phyloP scores from a whole-genome alignment of 208 protist genomes.

The Trypanosoma conorhini region DNA sequence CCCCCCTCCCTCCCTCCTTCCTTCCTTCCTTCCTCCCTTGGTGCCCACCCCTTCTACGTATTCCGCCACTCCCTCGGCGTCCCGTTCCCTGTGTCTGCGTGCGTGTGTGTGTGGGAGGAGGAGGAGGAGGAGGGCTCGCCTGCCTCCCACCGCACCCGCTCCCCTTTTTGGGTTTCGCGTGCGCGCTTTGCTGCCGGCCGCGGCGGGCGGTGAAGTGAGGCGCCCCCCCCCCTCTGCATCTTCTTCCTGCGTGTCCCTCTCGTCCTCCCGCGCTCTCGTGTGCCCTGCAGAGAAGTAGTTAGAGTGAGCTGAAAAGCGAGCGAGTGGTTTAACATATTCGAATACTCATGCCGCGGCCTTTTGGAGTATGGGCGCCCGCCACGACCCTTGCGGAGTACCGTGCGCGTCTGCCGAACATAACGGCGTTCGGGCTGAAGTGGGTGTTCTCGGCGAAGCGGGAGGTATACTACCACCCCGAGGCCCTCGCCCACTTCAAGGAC shows the following conservation, averaged over 20 bases:
- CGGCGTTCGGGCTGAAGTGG: slow-evolving; percentile 53
- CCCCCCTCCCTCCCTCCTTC: no score
- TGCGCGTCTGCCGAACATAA: slow-evolving; percentile 64
- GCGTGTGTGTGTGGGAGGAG: background rate
- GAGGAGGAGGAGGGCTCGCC: no score
- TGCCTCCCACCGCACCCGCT: no score
- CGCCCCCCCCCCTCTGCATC: background rate
- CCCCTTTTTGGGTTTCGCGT: slow-evolving; percentile 8
- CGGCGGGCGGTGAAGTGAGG: no score
- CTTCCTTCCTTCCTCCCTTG: slow-evolving; percentile 1
- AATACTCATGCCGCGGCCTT: slow-evolving; percentile 78
- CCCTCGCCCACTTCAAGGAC: slow-evolving; percentile 86
- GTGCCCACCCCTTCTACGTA: background rate
- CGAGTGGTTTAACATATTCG: background rate
- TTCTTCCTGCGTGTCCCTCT: background rate
- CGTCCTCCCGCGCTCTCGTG: background rate
- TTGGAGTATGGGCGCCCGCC: slow-evolving; percentile 84
- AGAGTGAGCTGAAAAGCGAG: background rate
- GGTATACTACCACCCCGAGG: slow-evolving; percentile 82
- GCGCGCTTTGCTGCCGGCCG: background rate
- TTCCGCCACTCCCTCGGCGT: background rate
- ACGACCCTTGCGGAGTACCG: slow-evolving; percentile 86
- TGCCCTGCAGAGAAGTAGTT: slow-evolving; percentile 1
- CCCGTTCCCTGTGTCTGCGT: background rate
- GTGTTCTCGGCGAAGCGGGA: slow-evolving; percentile 56